Conservation (phyloP, 73 alveolate genomes). For the Diophrys appendiculata region DNA sequence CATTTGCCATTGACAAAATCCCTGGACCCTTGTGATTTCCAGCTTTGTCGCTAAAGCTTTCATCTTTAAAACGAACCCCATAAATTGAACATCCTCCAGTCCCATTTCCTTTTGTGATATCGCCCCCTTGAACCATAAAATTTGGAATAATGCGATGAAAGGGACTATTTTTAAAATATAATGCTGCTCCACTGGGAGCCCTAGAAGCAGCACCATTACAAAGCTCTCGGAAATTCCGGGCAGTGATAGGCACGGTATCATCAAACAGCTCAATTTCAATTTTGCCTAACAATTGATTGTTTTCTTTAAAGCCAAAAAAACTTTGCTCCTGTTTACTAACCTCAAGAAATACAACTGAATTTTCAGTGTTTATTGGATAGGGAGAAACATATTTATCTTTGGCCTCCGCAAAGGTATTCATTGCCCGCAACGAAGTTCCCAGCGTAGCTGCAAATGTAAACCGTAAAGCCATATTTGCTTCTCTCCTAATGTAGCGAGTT, state of each 20-base stretch:
- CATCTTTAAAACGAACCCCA: conserved; percentile 58
- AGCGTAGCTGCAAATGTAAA: no score
- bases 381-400: no score
- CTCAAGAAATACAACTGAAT: no score
- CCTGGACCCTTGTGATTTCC: conserved; percentile 72
- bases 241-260: conserved; percentile 69
- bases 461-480: no score
- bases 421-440: no score
- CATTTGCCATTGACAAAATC: conserved; percentile 81
- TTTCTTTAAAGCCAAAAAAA: no score
- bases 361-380: no score
- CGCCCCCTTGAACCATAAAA: conserved; percentile 40
- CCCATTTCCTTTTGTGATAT: conserved; percentile 54
- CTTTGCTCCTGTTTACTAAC: no score
- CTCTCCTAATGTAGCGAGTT: no score
- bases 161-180: conserved; percentile 11
- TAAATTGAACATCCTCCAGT: conserved; percentile 57
- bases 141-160: conserved; percentile 30
- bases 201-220: conserved; percentile 63
- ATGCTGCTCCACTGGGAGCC: not conserved
- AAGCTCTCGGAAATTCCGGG: conserved; percentile 78
- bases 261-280: conserved; percentile 75
- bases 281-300: conserved; percentile 20
- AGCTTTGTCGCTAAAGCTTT: conserved; percentile 55
- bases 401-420: no score